Evolutionary conservation across 768 basidiomycete species (phyloP), one percentile per base, ranked within the genome.

Genomic region (Leccinellum rugosiceps): DNA sequence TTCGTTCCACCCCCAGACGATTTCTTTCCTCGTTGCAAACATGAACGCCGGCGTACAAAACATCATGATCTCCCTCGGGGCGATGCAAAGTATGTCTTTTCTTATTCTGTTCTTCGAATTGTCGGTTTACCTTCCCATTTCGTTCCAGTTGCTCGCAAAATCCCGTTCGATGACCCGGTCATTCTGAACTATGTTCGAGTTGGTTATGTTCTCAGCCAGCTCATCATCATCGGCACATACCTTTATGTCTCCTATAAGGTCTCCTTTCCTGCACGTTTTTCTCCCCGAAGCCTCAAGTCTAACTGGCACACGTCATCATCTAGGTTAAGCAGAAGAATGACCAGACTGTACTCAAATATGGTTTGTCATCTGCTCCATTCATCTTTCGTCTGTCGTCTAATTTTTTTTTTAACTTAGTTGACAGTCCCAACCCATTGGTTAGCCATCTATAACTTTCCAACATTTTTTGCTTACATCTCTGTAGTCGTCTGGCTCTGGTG

Each of bases 301-400:
- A 2, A 50, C 38, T 41, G 11, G 56, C 19, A 58, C 67, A 68
- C 57, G 63, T 58, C 58, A 48, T 19, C 60, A 47, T 50, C 21
- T 61, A 97, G 92, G 85, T 98, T 74, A 95, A 92, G 81, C 76
- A 82, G 67, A 95, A 94, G 84, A 98, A 98, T 67, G 96, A 99
- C 76, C 83, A 88, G 72, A 93, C 93, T 2, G 92, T 96, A 26
- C 79, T 99, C 66, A 99, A 97, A 83, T 99, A 96, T 75, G 91
- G 91, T 88, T 44, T 54, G 83, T 81, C 19, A 6, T 47, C 51
- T 26, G 44, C 44, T 58, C n/a, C 21, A 48, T 34, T 41, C 6
- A 17, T 35, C 17, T 55, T 23, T 8, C n/a, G 35, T 17, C 11
- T 35, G 9, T 34, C 3, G 50, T 50, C 50, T 67, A 2, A 11